Evolutionary conservation across 306 rosid species (phyloP).

Genomic region (Quercus bicolor): DNA sequence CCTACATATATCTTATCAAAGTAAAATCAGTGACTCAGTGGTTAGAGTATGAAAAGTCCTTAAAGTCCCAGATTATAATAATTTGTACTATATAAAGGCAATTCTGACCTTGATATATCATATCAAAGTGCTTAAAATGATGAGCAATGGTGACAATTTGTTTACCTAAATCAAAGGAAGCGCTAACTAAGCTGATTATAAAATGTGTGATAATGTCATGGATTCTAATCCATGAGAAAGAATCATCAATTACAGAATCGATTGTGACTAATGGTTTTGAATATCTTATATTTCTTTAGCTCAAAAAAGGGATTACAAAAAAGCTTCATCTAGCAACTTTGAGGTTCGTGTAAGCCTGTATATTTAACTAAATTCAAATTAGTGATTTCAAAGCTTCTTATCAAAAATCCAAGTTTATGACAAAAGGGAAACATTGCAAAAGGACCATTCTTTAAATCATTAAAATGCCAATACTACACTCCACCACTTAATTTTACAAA

Average conservation of each 20-base stretch:
- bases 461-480: constrained; percentile 3
- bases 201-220: constrained; percentile 25
- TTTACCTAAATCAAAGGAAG: constrained; percentile 39
- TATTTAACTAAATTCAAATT: constrained; percentile 5
- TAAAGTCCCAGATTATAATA: constrained; percentile 7
- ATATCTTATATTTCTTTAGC: no score
- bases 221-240: constrained; percentile 30
- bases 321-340: no score
- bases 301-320: no score
- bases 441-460: constrained; percentile 31
- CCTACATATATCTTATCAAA: constrained; percentile 25
- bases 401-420: background rate
- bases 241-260: background rate
- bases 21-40: constrained; percentile 23
- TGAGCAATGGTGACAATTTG: constrained; percentile 27
- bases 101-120: background rate
- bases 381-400: background rate
- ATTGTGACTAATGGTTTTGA: background rate
- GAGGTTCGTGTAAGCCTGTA: constrained; percentile 9
- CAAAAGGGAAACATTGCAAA: background rate
- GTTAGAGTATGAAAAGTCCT: constrained; percentile 18
- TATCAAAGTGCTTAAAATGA: background rate
- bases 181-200: constrained; percentile 19
- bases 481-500: constrained; percentile 1
- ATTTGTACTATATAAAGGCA: constrained; percentile 11